These are phyloP conservation scores for Olyra latifolia DNA, from an alignment of 176 grass and related monocot species.

Conservation along the genomic window DNA sequence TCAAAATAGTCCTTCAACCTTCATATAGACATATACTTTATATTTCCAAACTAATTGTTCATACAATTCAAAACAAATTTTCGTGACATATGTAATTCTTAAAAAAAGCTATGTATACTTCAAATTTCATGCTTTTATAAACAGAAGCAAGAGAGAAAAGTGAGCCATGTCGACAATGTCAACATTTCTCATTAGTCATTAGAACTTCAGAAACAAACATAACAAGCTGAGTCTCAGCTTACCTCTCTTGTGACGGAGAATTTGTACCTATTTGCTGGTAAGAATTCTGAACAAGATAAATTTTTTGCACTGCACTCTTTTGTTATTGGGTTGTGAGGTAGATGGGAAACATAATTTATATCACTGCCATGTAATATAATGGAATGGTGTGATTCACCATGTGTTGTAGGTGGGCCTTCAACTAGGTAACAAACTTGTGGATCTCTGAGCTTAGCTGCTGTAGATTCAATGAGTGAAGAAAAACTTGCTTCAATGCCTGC, in stretches of 20 bases:
- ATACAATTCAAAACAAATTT: conserved; percentile 10
- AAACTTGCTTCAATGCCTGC: conserved; percentile 54
- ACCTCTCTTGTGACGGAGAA: conserved; percentile 68
- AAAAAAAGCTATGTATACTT: background rate
- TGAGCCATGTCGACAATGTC: conserved; percentile 7
- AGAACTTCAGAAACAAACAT: background rate
- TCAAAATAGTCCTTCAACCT: background rate
- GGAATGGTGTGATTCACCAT: conserved; percentile 44
- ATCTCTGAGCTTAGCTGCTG: conserved; percentile 66
- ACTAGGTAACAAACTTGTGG: conserved; percentile 62
- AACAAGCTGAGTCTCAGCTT: conserved; percentile 31
- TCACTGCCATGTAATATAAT: conserved; percentile 55
- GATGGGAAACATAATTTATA: conserved; percentile 35
- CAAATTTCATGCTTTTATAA: conserved; percentile 13
- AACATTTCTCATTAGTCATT: background rate
- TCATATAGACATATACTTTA: background rate
- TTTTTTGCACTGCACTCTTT: conserved; percentile 26
- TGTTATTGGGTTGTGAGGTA: conserved; percentile 3
- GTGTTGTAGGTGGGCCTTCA: conserved; percentile 48
- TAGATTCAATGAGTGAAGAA: conserved; percentile 54
- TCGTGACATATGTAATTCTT: background rate
- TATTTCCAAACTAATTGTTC: conserved; percentile 7
- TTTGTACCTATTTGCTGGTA: conserved; percentile 35
- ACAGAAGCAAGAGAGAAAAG: conserved; percentile 19
- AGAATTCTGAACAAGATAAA: conserved; percentile 72